These are phyloP conservation scores for Corchorus capsularis DNA, from an alignment of 345 rosid genomes.

Conservation along the genomic window DNA sequence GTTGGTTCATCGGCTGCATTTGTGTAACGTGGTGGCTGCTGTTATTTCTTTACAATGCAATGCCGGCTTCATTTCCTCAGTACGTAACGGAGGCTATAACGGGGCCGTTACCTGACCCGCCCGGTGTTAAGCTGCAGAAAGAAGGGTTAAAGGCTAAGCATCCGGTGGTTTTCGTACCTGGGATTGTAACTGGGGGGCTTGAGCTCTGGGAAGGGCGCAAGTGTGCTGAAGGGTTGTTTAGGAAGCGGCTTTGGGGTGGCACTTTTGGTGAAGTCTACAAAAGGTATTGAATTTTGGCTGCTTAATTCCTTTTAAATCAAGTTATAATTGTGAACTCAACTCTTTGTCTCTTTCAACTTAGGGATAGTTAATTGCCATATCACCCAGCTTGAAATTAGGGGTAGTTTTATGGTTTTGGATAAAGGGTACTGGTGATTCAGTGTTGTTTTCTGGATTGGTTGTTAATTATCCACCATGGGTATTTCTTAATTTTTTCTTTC, in stretches of 20 bases:
- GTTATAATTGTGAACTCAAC: neutral
- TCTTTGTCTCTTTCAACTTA: neutral
- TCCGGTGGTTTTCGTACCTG: slow-evolving; percentile 93
- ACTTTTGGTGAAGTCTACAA: slow-evolving; percentile 96
- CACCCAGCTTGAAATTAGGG: neutral
- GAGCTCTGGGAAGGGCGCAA: slow-evolving; percentile 96
- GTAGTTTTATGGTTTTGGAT: neutral
- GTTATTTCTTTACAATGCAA: slow-evolving; percentile 77
- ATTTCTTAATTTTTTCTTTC: neutral
- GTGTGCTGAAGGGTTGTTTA: slow-evolving; percentile 86
- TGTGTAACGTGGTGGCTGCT: slow-evolving; percentile 89
- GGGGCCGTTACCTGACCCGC: slow-evolving; percentile 91
- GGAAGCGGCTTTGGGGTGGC: slow-evolving; percentile 98
- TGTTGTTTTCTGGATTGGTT: neutral
- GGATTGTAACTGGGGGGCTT: slow-evolving; percentile 92
- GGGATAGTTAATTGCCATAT: neutral
- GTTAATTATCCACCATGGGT: neutral
- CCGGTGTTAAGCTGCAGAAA: slow-evolving; percentile 79
- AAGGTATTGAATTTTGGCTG: slow-evolving; percentile 50
- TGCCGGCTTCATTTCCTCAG: slow-evolving; percentile 88
- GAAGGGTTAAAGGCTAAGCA: slow-evolving; percentile 82
- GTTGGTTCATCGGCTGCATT: slow-evolving; percentile 86
- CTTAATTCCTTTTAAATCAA: neutral
- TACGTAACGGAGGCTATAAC: slow-evolving; percentile 91
- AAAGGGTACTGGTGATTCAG: neutral